Conservation (phyloP, 176 grass and related monocot species). For the Aegilops longissima region DNA sequence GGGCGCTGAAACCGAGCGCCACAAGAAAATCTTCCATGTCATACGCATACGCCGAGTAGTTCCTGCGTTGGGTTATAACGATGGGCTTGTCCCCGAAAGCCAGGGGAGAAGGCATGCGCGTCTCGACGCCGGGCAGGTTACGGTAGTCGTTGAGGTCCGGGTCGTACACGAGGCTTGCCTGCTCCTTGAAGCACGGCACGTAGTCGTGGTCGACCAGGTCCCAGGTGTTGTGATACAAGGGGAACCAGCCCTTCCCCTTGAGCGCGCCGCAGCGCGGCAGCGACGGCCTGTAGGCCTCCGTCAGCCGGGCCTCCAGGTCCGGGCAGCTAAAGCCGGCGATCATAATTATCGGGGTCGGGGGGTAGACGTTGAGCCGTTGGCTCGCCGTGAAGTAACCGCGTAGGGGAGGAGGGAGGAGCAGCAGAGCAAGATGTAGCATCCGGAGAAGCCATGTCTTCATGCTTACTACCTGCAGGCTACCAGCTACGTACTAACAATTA, state of each 20-base stretch:
- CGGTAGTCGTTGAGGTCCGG: neutral
- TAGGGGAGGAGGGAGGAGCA: neutral
- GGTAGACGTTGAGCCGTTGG: neutral
- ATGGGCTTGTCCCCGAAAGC: neutral
- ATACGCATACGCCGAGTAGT: neutral
- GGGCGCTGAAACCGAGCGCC: neutral
- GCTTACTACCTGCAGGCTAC: no score
- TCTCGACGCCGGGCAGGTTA: neutral
- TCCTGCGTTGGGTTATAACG: neutral
- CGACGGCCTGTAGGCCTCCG: neutral
- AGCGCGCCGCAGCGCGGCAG: neutral
- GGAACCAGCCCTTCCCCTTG: neutral
- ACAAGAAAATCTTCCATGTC: neutral
- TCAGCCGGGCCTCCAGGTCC: slow-evolving; percentile 1
- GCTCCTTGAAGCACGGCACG: neutral
- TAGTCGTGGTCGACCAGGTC: no score
- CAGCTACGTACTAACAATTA: no score
- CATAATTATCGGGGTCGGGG: neutral
- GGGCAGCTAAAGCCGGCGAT: neutral
- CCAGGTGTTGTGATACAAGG: neutral
- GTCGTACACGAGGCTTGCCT: neutral
- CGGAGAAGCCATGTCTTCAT: neutral
- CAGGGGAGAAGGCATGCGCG: neutral
- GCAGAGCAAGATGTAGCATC: neutral
- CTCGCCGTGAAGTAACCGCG: neutral